phyloP scores from a whole-genome alignment of 2,329 filamentous ascomycete genomes.

The Nannizziopsis barbatae region DNA sequence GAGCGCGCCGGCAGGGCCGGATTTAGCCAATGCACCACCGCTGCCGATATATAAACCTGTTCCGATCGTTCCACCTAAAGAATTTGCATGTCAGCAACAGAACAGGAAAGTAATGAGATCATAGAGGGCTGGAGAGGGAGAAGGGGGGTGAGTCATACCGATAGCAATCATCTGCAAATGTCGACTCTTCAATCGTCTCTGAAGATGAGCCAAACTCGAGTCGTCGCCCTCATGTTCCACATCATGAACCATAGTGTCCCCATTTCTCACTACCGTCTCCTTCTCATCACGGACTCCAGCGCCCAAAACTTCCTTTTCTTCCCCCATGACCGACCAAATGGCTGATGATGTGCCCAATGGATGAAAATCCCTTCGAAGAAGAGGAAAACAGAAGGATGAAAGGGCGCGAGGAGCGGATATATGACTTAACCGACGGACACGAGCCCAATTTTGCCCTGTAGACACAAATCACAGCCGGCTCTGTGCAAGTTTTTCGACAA shows the following conservation, averaged over 20 bases:
- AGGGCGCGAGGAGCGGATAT: too few species aligned
- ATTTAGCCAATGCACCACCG: constrained; percentile 50
- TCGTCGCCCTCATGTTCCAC: constrained; percentile 31
- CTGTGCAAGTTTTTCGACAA: too few species aligned
- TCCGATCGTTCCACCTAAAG: constrained; percentile 52
- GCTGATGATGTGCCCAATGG: neutral
- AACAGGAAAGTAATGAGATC: neutral
- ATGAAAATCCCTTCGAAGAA: neutral
- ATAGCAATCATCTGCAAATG: constrained; percentile 99
- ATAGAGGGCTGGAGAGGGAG: neutral
- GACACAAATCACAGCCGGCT: too few species aligned
- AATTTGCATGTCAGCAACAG: neutral
- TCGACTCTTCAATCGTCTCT: constrained; percentile 67
- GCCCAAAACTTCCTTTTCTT: neutral
- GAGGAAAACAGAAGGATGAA: neutral
- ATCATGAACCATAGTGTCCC: constrained; percentile 17
- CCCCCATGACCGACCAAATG: neutral
- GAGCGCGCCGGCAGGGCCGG: constrained; percentile 55
- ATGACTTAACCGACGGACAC: too few species aligned
- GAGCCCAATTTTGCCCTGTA: too few species aligned
- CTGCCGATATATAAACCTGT: constrained; percentile 63
- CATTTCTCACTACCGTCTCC: neutral
- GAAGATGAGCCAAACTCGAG: constrained; percentile 53
- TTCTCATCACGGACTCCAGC: neutral
- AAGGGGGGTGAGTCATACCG: constrained; percentile 26